These are phyloP conservation scores for Xylaria sp. DNA, from an alignment of 2,329 filamentous ascomycete species.

Conservation along the genomic window DNA sequence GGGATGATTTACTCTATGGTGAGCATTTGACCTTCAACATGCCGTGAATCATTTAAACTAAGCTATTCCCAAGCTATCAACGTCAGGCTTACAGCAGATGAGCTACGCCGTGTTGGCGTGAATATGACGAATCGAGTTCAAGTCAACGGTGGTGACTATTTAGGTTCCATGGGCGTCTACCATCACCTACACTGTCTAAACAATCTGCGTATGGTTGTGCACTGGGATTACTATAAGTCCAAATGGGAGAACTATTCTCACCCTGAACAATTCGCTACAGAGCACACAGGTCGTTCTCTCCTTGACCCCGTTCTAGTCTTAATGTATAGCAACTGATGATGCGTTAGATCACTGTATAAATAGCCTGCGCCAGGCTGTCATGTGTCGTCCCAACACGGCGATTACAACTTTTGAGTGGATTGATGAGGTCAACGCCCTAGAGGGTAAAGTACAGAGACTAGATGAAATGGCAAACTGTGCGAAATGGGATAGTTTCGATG, in stretches of 20 bases:
- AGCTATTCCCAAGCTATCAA: background rate
- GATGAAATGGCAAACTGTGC: background rate
- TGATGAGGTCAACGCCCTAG: background rate
- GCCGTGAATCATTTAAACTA: background rate
- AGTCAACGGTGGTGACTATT: slow-evolving; percentile 1
- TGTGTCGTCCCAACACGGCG: background rate
- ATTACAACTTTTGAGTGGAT: background rate
- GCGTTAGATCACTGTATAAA: slow-evolving; percentile 1
- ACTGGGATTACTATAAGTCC: slow-evolving; percentile 5
- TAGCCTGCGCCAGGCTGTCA: background rate
- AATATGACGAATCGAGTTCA: slow-evolving; percentile 5
- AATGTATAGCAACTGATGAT: background rate
- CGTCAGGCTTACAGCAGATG: background rate
- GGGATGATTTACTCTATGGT: background rate
- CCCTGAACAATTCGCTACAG: background rate
- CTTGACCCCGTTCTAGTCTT: background rate
- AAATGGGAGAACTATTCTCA: background rate
- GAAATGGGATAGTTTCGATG: background rate
- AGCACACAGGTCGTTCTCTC: background rate
- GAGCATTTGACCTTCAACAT: background rate
- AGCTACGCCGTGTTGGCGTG: background rate
- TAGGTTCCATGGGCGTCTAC: background rate
- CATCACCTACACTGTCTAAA: slow-evolving; percentile 15
- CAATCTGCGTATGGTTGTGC: background rate
- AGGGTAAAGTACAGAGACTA: background rate